Percentiles rank a stretch among this genome's conserved stretches.
phyloP scores from a whole-genome alignment of 2,329 filamentous ascomycete genomes.

The Fusarium globosum region DNA sequence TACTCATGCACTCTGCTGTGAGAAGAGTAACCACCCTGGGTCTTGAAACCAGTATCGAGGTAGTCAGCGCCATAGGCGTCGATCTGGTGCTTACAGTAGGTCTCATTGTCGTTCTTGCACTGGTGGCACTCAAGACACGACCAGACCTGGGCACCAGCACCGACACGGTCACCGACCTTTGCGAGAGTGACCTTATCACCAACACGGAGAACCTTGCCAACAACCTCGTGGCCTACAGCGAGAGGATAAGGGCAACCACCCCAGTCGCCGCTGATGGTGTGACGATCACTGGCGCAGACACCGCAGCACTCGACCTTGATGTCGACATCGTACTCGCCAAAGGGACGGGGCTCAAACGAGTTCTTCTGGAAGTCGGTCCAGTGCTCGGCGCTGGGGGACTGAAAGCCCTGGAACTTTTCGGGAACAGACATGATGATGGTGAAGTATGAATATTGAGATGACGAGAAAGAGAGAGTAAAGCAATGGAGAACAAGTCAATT shows the following conservation, averaged over 20 bases:
- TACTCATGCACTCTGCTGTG: slow-evolving; percentile 51
- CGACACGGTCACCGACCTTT: slow-evolving; percentile 68
- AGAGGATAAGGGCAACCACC: slow-evolving; percentile 71
- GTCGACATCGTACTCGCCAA: slow-evolving; percentile 88
- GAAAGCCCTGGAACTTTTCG: slow-evolving; percentile 71
- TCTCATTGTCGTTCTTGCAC: slow-evolving; percentile 55
- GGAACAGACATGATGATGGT: slow-evolving; percentile 61
- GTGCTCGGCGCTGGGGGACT: slow-evolving; percentile 64
- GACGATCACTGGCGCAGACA: slow-evolving; percentile 78
- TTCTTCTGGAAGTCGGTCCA: slow-evolving; percentile 75
- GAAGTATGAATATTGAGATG: neutral
- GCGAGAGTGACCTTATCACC: slow-evolving; percentile 62
- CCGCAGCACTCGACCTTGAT: slow-evolving; percentile 87
- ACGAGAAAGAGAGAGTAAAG: slow-evolving; percentile 8
- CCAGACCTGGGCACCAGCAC: slow-evolving; percentile 66
- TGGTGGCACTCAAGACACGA: slow-evolving; percentile 60
- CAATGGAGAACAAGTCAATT: slow-evolving; percentile 13
- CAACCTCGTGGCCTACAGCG: slow-evolving; percentile 78
- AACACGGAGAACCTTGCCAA: slow-evolving; percentile 75
- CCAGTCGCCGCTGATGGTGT: slow-evolving; percentile 78
- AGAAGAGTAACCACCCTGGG: slow-evolving; percentile 67
- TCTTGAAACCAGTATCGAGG: slow-evolving; percentile 62
- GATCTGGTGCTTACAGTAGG: slow-evolving; percentile 54
- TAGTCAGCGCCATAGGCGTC: slow-evolving; percentile 65
- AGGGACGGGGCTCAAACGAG: slow-evolving; percentile 85